Base-by-base conservation (phyloP, 2,329 filamentous ascomycete species). In the Scortechinia acanthostroma region DNA sequence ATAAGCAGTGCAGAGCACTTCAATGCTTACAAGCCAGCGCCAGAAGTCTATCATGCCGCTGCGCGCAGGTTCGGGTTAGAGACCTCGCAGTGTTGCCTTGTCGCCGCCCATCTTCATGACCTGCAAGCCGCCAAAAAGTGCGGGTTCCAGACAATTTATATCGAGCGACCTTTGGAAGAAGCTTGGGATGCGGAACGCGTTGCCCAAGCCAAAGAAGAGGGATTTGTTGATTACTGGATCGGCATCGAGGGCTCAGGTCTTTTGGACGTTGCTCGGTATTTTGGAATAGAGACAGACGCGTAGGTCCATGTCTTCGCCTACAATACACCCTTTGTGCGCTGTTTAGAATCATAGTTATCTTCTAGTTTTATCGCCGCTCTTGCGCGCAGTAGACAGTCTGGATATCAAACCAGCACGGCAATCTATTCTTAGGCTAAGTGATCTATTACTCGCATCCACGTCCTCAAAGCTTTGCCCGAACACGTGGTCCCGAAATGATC, bases 81-180 rank as follows among this genome's bases (percentile, higher is more conserved):
- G 48, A 74, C 81, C 0, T 57, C 59, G 2, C 70, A 90, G 55
- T 83, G 88, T 47, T 84, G 78, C 17, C 80, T 93, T 77, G 85
- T 93, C 16, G 88, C 88, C 14, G 81, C 87, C 25, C 87, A 91
- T 63, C 63, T 91, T 47, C 60, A 56, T 4, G 88, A 91, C 60
- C 63, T 93, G 45, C 66, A 76, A 48, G 83, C 74, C 0, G 88
- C 88, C 3, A 79, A 78, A 53, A 57, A 54, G 2, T 73, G 69
- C 48, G 88, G 88, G 0, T 64, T 90, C 49, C 70, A 74, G 53
- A 88, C 86, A 0, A 70, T 93, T 2, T 93, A 90, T 57, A 77
- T 93, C 2, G 85, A 88, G 64, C 69, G 88, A 47, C 59, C 63
- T 2, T 52, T 59, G 37, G 88, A 94, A 61, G 87, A 91, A 61